phyloP scores from a whole-genome alignment of 208 protist species.

The Crithidia mellificae region DNA sequence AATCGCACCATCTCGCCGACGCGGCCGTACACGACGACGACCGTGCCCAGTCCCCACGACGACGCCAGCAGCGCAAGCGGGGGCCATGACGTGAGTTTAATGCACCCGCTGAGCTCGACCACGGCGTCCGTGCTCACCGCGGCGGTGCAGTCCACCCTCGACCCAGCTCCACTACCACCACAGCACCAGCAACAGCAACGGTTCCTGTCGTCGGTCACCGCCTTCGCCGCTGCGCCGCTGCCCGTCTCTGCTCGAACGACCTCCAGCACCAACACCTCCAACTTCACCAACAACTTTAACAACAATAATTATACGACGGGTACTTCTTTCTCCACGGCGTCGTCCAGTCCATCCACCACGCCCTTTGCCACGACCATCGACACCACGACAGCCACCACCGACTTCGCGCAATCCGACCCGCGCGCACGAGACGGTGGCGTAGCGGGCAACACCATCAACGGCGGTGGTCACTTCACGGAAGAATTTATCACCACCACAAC shows the following conservation, averaged over 20 bases:
- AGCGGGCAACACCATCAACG: no score
- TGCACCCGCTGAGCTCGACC: no score
- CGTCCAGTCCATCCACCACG: background rate
- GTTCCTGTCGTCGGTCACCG: background rate
- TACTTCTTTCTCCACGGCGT: background rate
- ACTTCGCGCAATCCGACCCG: background rate
- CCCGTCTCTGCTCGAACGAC: background rate
- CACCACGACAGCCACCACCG: slow-evolving; percentile 6
- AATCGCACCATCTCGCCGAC: background rate
- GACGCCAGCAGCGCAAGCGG: no score
- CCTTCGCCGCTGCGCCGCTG: background rate
- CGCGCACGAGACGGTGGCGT: background rate
- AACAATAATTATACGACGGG: no score
- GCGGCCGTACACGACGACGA: background rate
- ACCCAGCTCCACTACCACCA: background rate
- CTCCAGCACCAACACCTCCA: background rate
- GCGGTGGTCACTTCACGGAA: no score
- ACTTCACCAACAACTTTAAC: no score
- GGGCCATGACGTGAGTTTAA: no score
- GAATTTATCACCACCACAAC: background rate
- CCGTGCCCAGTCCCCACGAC: no score
- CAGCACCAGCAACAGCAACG: slow-evolving; percentile 2
- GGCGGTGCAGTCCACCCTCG: background rate
- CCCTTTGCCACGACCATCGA: slow-evolving; percentile 11
- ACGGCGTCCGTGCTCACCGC: background rate